Base-by-base conservation (phyloP, 768 basidiomycete genomes). In the Hortiboletus campestris region DNA sequence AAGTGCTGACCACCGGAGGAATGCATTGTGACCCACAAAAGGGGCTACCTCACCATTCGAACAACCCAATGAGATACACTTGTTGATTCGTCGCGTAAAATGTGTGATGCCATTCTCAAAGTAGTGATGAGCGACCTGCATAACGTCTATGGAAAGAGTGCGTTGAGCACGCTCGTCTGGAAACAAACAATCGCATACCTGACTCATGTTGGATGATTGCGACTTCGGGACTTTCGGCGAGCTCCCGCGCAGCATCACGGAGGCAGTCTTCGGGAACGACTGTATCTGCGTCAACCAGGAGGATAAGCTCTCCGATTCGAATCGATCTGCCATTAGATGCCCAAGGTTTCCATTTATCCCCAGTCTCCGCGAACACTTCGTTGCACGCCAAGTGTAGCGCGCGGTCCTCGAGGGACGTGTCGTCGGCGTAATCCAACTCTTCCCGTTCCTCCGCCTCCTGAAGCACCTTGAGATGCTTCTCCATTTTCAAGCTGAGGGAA, bases 141-240 rank as follows among this genome's bases (percentile, higher is more conserved):
- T 91, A 58, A 94, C 91, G 62, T 91, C 89, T 83, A 32, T 49
- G 52, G 41, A 31, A 29, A 38, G 29, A 46, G 12, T 49, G 14
- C 28, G 1, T 17, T 55, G 17, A 60, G 52, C 35, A 46, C 3
- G 3, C 7, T 19, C 10, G 31, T 14, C 36, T 4, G 8, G 5
- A 13, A 28, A 89, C 53, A 17, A 34, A 35, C 8, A 31, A 48
- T 44, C 13, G 9, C 94, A n/a, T 42, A 69, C 86, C 90, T 12
- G 89, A 91, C 59, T 89, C 89, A 66, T 96, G 94, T 64, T 95
- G 94, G 50, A 96, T 88, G 75, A 96, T 92, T 7, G 88, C 91
- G 34, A 94, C 84, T 11, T 71, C 69, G 17, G 65, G 63, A 11
- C 65, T 65, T 49, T 89, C 87, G 3, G 82, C 75, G 50, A 96